Evolutionary conservation across 2,329 filamentous ascomycete species (phyloP).

Genomic region (Cercospora beticola): DNA sequence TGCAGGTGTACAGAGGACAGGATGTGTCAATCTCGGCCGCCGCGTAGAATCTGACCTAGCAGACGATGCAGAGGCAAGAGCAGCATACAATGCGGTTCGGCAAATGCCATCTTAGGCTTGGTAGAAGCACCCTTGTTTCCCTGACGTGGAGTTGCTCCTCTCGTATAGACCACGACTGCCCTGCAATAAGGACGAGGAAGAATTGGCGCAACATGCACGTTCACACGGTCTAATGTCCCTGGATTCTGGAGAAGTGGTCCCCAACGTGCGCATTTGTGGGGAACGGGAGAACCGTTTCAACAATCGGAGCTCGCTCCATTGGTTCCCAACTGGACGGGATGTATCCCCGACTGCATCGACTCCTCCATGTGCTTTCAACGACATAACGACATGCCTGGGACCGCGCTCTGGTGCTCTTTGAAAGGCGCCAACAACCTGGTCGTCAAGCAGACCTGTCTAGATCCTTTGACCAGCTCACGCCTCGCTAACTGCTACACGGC

Average conservation of each 20-base stretch:
- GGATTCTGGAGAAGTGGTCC: background rate
- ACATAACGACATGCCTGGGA: background rate
- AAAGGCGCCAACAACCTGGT: background rate
- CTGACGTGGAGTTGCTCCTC: background rate
- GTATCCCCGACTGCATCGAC: background rate
- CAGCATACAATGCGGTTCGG: background rate
- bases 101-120: background rate
- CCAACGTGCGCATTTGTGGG: background rate
- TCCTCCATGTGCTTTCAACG: background rate
- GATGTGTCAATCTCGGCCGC: conserved; percentile 1
- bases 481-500: background rate
- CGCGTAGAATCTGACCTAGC: background rate
- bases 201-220: background rate
- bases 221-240: background rate
- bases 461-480: background rate
- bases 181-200: background rate
- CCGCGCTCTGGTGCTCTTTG: background rate
- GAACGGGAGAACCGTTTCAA: background rate
- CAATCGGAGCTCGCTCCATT: background rate
- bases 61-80: background rate
- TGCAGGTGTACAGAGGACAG: conserved; percentile 1
- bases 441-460: background rate
- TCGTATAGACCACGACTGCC: conserved; percentile 1
- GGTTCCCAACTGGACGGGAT: background rate
- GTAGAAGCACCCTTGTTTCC: background rate